Base-by-base conservation (phyloP, 1,284 basidiomycete genomes). In the Microbotryum violaceum region DNA sequence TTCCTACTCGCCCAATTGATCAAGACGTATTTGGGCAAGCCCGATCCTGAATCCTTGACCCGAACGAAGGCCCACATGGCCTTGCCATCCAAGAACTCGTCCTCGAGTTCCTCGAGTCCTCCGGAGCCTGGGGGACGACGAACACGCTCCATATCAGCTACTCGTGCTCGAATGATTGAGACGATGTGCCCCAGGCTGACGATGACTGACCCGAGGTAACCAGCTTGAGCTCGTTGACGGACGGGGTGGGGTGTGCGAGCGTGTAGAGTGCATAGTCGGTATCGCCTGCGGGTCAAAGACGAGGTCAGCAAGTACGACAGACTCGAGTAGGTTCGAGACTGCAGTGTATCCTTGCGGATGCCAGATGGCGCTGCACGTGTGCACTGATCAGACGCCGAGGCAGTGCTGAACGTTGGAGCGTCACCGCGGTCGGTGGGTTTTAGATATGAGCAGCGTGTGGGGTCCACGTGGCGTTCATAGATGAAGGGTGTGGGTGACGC, bases 21-120 rank as follows among this genome's bases (percentile, higher is more conserved):
- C 62, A 94, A 86, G 8, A 97, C 90, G 68, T 93, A 91, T 77
- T 97, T 97, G 62, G 87, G 82, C n/a, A 97, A 81, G 70, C 87
- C 80, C 72, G 85, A 88, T 85, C 93, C 91, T 48, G 87, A 85
- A 76, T 97, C 94, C 64, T 83, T 83, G 48, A 97, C 91, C 62
- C 90, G 81, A 4, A 82, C 85, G 72, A 97, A 96, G 12, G 91
- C 94, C 74, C 94, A 98, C 77, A 97, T 67, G 52, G 59, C 42
- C 44, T 60, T 56, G 45, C 91, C 93, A 74, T 97, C 92, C 49
- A 86, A 88, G 76, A 97, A 97, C 77, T 96, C 92, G 67, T 97
- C 93, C 72, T 88, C 83, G 21, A 97, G 79, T 72, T 94, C 92
- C 66, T 94, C 90, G 14, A 98, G 80, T 0, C 91, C 90, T 27